A percentile compares a stretch with the other conserved stretches of the same genome.
These are phyloP conservation scores for Arabidopsis thaliana DNA, from an alignment of 345 rosid genomes.

Conservation along the genomic window DNA sequence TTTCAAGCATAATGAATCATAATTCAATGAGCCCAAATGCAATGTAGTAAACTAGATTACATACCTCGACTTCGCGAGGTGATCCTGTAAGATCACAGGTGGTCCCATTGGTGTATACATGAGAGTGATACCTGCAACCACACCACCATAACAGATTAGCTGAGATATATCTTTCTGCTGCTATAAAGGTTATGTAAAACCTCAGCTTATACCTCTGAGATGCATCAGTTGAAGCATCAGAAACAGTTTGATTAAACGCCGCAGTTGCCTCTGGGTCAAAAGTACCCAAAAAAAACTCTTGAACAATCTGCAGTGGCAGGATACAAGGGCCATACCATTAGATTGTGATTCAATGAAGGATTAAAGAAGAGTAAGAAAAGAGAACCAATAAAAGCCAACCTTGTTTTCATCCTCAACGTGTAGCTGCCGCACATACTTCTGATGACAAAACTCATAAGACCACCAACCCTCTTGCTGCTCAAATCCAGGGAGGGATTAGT, in stretches of 20 bases:
- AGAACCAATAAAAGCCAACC: conserved; percentile 46
- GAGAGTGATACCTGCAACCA: conserved; percentile 80
- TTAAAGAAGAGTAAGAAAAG: not conserved
- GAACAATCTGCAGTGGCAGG: conserved; percentile 63
- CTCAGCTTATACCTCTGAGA: conserved; percentile 65
- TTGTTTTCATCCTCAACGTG: conserved; percentile 69
- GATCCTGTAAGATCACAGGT: conserved; percentile 86
- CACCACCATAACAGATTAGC: conserved; percentile 1
- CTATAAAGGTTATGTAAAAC: not conserved
- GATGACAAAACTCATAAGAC: conserved; percentile 93
- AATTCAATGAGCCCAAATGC: not conserved
- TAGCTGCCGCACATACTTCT: conserved; percentile 59
- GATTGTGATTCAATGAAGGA: not conserved
- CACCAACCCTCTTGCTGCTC: conserved; percentile 99
- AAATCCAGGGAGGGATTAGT: conserved; percentile 9
- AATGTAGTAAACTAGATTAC: conserved; percentile 1
- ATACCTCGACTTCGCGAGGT: conserved; percentile 89
- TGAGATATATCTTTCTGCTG: not conserved
- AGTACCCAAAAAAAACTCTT: conserved; percentile 78
- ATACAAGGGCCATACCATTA: not conserved
- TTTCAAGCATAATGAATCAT: conserved; percentile 15
- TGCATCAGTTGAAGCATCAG: conserved; percentile 80
- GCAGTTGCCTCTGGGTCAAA: conserved; percentile 82
- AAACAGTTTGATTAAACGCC: conserved; percentile 72
- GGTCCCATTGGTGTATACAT: conserved; percentile 84